Evolutionary conservation across 1,139 yeast species (phyloP).

Genomic region (Blastobotrys capitulatus): DNA sequence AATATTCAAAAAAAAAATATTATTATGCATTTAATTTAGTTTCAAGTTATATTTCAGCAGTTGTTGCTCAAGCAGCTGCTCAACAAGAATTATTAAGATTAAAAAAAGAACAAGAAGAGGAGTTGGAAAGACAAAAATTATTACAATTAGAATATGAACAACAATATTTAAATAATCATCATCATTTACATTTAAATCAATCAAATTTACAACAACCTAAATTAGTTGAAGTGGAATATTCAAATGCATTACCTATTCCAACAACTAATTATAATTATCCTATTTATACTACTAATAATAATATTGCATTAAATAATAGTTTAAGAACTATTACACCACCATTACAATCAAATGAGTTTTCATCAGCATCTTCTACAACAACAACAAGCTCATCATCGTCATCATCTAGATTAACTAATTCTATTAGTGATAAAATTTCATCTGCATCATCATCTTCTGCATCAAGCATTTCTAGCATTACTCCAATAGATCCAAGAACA

Average conservation of each 20-base stretch:
- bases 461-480: conserved; percentile 1
- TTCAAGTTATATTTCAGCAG: conserved; percentile 3
- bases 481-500: neutral
- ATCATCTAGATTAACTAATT: too few relatives aligned
- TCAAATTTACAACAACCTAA: neutral
- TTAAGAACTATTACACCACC: conserved; percentile 9
- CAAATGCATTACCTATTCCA: neutral
- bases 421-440: too few relatives aligned
- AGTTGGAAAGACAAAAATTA: neutral
- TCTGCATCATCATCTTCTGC: conserved; percentile 5
- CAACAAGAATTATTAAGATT: neutral
- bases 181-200: neutral
- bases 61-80: conserved; percentile 4
- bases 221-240: neutral
- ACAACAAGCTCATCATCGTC: neutral
- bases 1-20: neutral
- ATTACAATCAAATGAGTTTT: conserved; percentile 12
- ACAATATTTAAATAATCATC: neutral
- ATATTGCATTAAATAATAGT: neutral
- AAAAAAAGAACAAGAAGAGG: neutral
- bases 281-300: neutral
- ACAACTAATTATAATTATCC: neutral
- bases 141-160: neutral
- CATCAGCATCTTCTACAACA: conserved; percentile 2
- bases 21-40: conserved; percentile 5